Percentiles rank a stretch among this genome's conserved stretches.
phyloP scores from a whole-genome alignment of 306 rosid genomes.

The Lathyrus tuberosus region DNA sequence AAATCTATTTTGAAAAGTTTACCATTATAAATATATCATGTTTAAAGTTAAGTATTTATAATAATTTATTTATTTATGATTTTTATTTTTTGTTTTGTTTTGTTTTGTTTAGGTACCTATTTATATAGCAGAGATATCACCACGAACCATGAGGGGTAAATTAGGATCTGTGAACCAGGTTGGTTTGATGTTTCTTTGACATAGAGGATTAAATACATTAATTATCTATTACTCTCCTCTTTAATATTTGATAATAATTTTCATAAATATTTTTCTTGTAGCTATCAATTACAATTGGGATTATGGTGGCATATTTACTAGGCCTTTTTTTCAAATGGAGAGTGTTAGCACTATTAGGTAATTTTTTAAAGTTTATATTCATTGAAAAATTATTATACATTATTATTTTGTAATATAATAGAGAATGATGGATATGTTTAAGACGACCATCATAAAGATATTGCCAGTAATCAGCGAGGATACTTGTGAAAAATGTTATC shows the following conservation, averaged over 20 bases:
- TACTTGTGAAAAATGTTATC: too few species aligned
- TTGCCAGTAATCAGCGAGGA: too few species aligned
- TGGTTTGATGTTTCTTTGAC: constrained; percentile 16
- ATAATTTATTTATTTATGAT: neutral
- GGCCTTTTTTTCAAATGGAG: constrained; percentile 76
- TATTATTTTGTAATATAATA: too few species aligned
- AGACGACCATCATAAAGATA: too few species aligned
- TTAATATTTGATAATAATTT: neutral
- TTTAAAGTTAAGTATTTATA: neutral
- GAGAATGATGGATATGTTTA: too few species aligned
- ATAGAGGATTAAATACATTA: neutral
- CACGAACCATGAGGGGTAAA: constrained; percentile 74
- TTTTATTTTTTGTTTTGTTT: neutral
- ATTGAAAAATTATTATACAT: neutral
- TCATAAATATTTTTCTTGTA: constrained; percentile 3
- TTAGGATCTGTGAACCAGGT: constrained; percentile 86
- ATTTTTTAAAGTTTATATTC: neutral
- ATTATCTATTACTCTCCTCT: neutral
- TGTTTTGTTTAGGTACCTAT: constrained; percentile 63
- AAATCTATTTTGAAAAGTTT: too few species aligned
- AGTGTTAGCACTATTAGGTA: constrained; percentile 65
- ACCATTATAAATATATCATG: too few species aligned
- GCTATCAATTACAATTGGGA: constrained; percentile 70
- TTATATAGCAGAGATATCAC: constrained; percentile 78
- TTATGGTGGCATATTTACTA: constrained; percentile 68